Evolutionary conservation across 2,329 filamentous ascomycete genomes (phyloP), one percentile per base, ranked within the genome.

Genomic region (Trichoderma citrinoviride): DNA sequence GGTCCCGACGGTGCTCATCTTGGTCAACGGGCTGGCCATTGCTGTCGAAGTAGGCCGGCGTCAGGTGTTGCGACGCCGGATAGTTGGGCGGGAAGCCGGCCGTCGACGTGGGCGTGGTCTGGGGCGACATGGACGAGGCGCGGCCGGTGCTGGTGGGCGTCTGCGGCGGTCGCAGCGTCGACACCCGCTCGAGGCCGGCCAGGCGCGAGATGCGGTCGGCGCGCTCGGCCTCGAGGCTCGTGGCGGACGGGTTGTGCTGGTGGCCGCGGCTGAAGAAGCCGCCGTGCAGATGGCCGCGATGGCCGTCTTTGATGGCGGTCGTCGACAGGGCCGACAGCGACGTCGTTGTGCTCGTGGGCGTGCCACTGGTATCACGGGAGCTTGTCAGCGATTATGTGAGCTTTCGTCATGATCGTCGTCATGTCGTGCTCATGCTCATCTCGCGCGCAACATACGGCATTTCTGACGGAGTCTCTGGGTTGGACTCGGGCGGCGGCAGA

Each of bases 171-270:
- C 91, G 88, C 49, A 90, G 83, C n/a, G 92, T 91, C 17, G 90
- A 89, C 65, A 97, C 89, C 64, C 91, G 88, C 76, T 96, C 93
- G 43, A 97, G 86, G n/a, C 94, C 94, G 14, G 93, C 91, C 23
- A 97, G 87, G 57, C 94, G 93, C 49, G 93, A 97, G 77, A 98
- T 97, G 73, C 94, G 93, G 78, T 97, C 93, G 68, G 92, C 93
- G 70, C 93, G 92, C 77, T 97, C 93, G 68, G 93, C 93, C 72
- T 97, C 93, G 67, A 95, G 87, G 72, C 90, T 94, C 69, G 86
- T 90, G 61, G 86, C 85, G 7, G 86, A 77, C 70, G 84, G 80
- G 71, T 85, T 82, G 73, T 87, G 82, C 72, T 87, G 78, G 75
- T 87, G 80, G 71, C 85, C 80, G 57, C 87, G 86, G 67, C 82